A percentile compares a stretch with the other conserved stretches of the same genome.
These are phyloP conservation scores for Elongisporangium undulatum DNA, from an alignment of 352 stramenopile species.

Conservation along the genomic window DNA sequence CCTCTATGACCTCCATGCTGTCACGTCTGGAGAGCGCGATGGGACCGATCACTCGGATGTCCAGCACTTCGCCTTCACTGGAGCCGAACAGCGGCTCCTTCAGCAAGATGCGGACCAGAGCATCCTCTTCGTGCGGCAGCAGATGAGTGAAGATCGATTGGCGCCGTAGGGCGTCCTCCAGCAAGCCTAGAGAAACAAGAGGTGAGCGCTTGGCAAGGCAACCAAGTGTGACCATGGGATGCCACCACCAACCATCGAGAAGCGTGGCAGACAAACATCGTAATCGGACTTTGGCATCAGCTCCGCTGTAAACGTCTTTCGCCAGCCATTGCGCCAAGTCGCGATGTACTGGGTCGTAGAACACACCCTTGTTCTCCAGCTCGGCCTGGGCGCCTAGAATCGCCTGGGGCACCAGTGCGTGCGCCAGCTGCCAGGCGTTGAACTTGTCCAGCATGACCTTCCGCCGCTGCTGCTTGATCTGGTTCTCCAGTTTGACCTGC, in stretches of 20 bases:
- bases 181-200: constrained; percentile 23
- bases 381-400: constrained; percentile 21
- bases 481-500: constrained; percentile 35
- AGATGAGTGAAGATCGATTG: constrained; percentile 43
- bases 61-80: constrained; percentile 8
- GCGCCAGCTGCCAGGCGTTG: constrained; percentile 53
- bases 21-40: constrained; percentile 45
- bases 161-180: constrained; percentile 33
- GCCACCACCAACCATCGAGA: constrained; percentile 37
- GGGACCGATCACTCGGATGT: constrained; percentile 34
- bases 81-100: constrained; percentile 28
- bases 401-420: constrained; percentile 31
- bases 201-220: neutral
- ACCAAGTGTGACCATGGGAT: neutral
- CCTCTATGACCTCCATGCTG: constrained; percentile 48
- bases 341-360: constrained; percentile 58
- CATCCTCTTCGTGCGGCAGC: constrained; percentile 34
- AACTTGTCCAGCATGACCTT: constrained; percentile 52
- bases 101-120: constrained; percentile 44
- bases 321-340: constrained; percentile 42
- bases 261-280: constrained; percentile 23
- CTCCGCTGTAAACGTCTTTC: constrained; percentile 31
- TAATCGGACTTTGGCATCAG: constrained; percentile 39
- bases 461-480: constrained; percentile 29
- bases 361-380: constrained; percentile 48